Percentiles rank a stretch among this genome's conserved stretches.
Conservation (phyloP, 164 flowering plant genomes). For the Warburgia ugandensis region DNA sequence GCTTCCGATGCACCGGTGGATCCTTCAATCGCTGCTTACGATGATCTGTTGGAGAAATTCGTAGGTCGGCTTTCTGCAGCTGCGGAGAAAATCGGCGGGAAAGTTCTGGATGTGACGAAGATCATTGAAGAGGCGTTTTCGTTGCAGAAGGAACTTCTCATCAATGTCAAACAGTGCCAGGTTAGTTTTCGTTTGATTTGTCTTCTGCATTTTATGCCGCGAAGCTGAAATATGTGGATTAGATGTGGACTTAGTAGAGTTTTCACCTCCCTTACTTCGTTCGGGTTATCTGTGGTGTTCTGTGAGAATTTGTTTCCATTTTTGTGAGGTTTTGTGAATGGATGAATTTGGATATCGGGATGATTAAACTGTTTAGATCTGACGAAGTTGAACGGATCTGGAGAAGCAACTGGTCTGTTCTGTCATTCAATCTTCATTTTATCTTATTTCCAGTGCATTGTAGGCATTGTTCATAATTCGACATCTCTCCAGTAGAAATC, state of each 20-base stretch:
- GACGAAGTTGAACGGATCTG: neutral
- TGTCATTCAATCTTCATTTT: neutral
- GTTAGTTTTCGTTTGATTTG: slow-evolving; percentile 23
- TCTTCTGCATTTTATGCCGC: neutral
- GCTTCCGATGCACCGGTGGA: slow-evolving; percentile 17
- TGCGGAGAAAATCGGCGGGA: slow-evolving; percentile 88
- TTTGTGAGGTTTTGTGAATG: no score
- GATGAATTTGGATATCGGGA: neutral
- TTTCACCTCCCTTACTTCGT: no score
- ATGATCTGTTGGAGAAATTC: slow-evolving; percentile 43
- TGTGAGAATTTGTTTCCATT: no score
- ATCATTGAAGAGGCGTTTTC: slow-evolving; percentile 53
- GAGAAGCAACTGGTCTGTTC: neutral
- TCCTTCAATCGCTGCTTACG: slow-evolving; percentile 71
- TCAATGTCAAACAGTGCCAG: slow-evolving; percentile 65
- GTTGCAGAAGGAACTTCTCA: slow-evolving; percentile 66
- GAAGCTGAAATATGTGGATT: neutral
- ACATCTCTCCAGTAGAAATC: no score
- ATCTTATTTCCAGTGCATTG: no score
- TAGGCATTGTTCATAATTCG: no score
- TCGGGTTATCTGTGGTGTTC: no score
- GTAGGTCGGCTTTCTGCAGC: slow-evolving; percentile 50
- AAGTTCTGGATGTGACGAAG: slow-evolving; percentile 66
- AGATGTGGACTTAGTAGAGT: neutral
- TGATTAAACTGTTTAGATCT: slow-evolving; percentile 1